These are phyloP conservation scores for Fusarium graminum DNA, from an alignment of 2,329 filamentous ascomycete genomes.

Conservation along the genomic window DNA sequence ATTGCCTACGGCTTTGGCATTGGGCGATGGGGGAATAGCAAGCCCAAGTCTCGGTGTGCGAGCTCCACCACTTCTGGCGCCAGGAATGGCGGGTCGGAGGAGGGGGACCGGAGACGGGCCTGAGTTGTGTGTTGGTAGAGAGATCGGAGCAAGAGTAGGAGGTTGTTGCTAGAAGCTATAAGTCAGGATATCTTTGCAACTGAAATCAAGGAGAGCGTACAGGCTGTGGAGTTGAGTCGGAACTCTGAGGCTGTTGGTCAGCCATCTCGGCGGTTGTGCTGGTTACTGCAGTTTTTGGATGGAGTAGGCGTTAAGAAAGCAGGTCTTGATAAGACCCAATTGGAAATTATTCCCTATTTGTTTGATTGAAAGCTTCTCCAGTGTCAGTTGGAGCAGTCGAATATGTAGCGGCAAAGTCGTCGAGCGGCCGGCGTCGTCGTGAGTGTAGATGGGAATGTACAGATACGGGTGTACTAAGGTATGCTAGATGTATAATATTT, in stretches of 20 bases:
- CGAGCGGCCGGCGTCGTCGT: slow-evolving; percentile 44
- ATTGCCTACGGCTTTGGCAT: slow-evolving; percentile 78
- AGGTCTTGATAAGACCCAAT: slow-evolving; percentile 1
- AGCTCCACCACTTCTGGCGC: slow-evolving; percentile 71
- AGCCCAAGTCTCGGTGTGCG: slow-evolving; percentile 84
- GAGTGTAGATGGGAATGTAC: slow-evolving; percentile 3
- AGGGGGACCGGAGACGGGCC: slow-evolving; percentile 78
- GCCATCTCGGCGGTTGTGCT: slow-evolving; percentile 42
- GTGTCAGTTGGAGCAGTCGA: slow-evolving; percentile 17
- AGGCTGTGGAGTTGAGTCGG: slow-evolving; percentile 41
- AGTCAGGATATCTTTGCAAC: slow-evolving; percentile 27
- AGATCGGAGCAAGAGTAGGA: slow-evolving; percentile 44
- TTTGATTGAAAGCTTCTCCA: slow-evolving; percentile 1
- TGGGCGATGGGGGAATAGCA: slow-evolving; percentile 90
- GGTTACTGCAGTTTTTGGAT: slow-evolving; percentile 27
- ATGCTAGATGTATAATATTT: background rate
- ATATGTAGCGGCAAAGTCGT: slow-evolving; percentile 32
- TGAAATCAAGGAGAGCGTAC: slow-evolving; percentile 33
- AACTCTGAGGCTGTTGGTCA: slow-evolving; percentile 43
- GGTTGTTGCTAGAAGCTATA: slow-evolving; percentile 40
- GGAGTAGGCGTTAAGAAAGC: background rate
- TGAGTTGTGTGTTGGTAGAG: slow-evolving; percentile 53
- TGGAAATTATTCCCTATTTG: background rate
- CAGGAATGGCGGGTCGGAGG: slow-evolving; percentile 85
- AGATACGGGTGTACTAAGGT: slow-evolving; percentile 2